Evolutionary conservation across 1,284 basidiomycete genomes (phyloP).

Genomic region (Blastosporella zonata): DNA sequence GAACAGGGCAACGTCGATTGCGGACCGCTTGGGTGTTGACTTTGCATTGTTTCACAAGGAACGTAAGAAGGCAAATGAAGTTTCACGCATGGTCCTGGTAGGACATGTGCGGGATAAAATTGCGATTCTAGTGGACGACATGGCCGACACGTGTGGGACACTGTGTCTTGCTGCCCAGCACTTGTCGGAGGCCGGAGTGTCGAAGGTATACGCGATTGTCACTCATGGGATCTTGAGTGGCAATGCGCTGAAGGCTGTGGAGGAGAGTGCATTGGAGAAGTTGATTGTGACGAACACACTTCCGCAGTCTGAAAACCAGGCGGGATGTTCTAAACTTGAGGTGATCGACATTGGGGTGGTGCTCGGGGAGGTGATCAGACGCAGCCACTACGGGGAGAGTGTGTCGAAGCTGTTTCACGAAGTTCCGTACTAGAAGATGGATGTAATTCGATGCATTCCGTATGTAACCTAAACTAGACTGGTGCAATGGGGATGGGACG

Average conservation of each 20-base stretch:
- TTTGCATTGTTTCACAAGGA: conserved; percentile 99
- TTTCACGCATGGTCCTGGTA: conserved; percentile 98
- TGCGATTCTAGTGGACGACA: conserved; percentile 99
- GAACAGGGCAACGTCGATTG: conserved; percentile 93
- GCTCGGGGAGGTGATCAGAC: conserved; percentile 93
- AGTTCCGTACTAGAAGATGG: conserved; percentile 63
- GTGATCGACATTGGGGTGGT: conserved; percentile 95
- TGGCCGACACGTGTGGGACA: conserved; percentile 99
- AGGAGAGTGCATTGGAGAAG: conserved; percentile 83
- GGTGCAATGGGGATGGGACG: conserved; percentile 10
- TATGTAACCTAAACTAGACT: conserved; percentile 16
- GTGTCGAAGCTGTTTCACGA: conserved; percentile 82
- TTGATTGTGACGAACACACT: conserved; percentile 98
- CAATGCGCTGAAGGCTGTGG: conserved; percentile 75
- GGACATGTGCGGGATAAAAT: conserved; percentile 92
- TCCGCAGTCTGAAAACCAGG: conserved; percentile 82
- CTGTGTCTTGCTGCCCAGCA: conserved; percentile 90
- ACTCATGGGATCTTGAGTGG: conserved; percentile 97
- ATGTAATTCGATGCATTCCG: conserved; percentile 6
- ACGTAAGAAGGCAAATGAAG: conserved; percentile 98
- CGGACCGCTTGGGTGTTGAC: conserved; percentile 94
- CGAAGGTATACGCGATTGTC: conserved; percentile 87
- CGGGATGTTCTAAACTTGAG: conserved; percentile 83
- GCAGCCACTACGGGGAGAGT: conserved; percentile 86
- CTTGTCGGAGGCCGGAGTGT: conserved; percentile 87